Base-by-base conservation (phyloP, 2,329 filamentous ascomycete genomes). In the Alternaria gansuensis region DNA sequence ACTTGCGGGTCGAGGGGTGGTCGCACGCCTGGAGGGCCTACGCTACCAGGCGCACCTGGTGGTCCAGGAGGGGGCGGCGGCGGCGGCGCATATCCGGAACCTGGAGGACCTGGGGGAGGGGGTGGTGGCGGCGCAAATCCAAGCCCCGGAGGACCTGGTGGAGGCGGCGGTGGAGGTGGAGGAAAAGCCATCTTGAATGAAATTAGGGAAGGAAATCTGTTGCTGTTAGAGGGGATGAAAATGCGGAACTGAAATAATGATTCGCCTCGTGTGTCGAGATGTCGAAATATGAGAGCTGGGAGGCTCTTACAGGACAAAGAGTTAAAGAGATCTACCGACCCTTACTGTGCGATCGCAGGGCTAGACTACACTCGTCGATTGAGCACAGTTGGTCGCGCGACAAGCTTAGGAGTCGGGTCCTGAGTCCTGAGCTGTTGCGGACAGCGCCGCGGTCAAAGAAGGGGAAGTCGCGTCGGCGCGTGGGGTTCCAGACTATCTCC, bases 1-100 rank as follows among this genome's bases (percentile, higher is more conserved):
- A 92, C 85, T 66, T 93, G 91, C 43, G 93, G 89, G 75, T 98
- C 90, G 67, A 88, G 85, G 24, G 89, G 87, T 41, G 93, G 92
- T 64, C 88, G 88, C 78, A 93, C 96, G 39, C 68, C 63, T 63
- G 93, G 93, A 52, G 90, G 69, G 4, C 75, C 72, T 48, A 72
- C 73, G 11, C 77, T 74, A 21, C 77, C 78, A 29, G 87, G 87
- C 54, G 87, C 84, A 46, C 80, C 76, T 5, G 76, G 75, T 28
- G 81, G 81, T 21, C 80, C 80, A 41, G 79, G 78, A 64, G 81
- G 79, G 13, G 82, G 81, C 60, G 89, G 89, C n/a, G 89, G 88
- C 28, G 88, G 88, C n/a, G 89, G 88, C 28, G 64, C 64, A 65
- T 67, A 73, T 17, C 63, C 65, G 41, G 66, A 61, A 11, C 68